These are phyloP conservation scores for Thermomucor indicae-seudaticae DNA, from an alignment of 371 early-diverging fungal species.

Conservation along the genomic window DNA sequence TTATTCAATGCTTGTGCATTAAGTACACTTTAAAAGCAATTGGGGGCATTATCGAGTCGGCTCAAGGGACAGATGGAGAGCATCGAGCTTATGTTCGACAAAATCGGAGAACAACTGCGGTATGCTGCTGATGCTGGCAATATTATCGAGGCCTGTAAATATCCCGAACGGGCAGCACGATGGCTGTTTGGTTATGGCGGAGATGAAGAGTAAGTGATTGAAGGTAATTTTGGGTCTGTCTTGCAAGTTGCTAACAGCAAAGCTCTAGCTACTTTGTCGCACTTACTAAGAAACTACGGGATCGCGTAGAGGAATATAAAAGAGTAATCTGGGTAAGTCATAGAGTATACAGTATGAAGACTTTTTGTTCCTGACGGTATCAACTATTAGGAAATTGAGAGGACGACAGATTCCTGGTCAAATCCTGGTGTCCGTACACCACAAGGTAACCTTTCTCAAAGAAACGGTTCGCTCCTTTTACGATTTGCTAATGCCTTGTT, in stretches of 20 bases:
- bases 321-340: slow-evolving; percentile 25
- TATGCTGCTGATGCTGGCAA: slow-evolving; percentile 33
- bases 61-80: slow-evolving; percentile 23
- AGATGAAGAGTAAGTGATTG: slow-evolving; percentile 32
- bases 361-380: too few relatives aligned
- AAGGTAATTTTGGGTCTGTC: too few relatives aligned
- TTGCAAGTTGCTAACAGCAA: not conserved
- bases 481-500: not conserved
- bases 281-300: slow-evolving; percentile 18
- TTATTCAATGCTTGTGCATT: not conserved
- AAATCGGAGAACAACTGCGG: slow-evolving; percentile 27
- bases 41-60: slow-evolving; percentile 29
- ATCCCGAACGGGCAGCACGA: slow-evolving; percentile 25
- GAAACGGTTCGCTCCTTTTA: not conserved
- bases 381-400: slow-evolving; percentile 36
- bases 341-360: not conserved
- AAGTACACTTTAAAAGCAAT: slow-evolving; percentile 20
- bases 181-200: slow-evolving; percentile 40
- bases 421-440: slow-evolving; percentile 30
- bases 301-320: slow-evolving; percentile 33
- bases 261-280: slow-evolving; percentile 29
- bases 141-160: slow-evolving; percentile 34
- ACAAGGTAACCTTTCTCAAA: slow-evolving; percentile 25
- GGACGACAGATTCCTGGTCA: slow-evolving; percentile 35
- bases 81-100: slow-evolving; percentile 24